Base-by-base conservation (phyloP, 805 yeast genomes). In the Candida manassasensis region DNA sequence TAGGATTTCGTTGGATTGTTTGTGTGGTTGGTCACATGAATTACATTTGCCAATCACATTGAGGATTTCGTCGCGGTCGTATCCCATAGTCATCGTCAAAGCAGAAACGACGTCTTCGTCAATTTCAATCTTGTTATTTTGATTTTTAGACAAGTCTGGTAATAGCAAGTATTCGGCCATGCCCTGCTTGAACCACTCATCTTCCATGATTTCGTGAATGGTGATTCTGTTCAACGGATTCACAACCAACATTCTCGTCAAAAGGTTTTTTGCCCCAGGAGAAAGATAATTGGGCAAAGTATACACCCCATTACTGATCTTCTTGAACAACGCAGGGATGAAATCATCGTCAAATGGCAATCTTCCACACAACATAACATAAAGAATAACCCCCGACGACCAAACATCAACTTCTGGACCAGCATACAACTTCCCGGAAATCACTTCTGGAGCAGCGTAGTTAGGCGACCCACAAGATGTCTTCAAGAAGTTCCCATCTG, bases 381-480 rank as follows among this genome's bases (percentile, higher is more conserved):
- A 90, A 36, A 89, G 67, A 32, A 90, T 88, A 26, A 90, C 97
- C 50, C 97, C 97, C 53, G 95, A 84, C 0, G 95, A 84, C 97
- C 97, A 89, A 37, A 89, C 96, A 59, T 89, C 97, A 32, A 90
- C 97, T 61, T 90, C 97, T 3, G 97, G 97, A 7, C 97, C 97
- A 2, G 97, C 97, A 50, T 89, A 90, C 36, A 90, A 70, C 56
- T 90, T 87, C 22, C 97, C 97, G 42, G 89, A 79, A 39, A 89
- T 89, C 19, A 89, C 97, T 61, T 89, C 97, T 1, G 97, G 97
- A 0, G 97, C 97, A 4, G 97, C 97, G 59, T 89, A 89, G 55
- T 90, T 90, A 37, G 97, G 97, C 6, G 95, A 83, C 4, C 97
- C 97, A 65, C 97, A 90, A 48, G 89, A 79, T 2, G 97, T 89